Evolutionary conservation across 306 rosid genomes (phyloP).

Genomic region (Abrus pulchellus): DNA sequence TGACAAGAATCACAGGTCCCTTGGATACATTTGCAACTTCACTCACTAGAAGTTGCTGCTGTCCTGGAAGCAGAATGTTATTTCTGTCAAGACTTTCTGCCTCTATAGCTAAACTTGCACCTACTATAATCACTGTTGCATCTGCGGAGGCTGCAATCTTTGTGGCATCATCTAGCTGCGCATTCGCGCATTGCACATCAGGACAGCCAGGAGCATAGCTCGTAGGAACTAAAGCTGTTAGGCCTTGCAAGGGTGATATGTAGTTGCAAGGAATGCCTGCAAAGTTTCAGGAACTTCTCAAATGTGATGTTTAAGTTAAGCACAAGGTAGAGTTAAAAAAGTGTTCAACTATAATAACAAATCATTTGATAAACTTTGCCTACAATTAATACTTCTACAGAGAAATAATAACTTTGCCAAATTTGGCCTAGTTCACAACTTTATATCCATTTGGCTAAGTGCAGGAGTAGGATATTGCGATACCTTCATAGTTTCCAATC

Average conservation of each 20-base stretch:
- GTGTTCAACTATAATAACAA: not conserved
- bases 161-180: constrained; percentile 72
- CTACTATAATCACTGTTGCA: constrained; percentile 85
- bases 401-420: not conserved
- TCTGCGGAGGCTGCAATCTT: constrained; percentile 85
- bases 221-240: constrained; percentile 74
- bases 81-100: constrained; percentile 86
- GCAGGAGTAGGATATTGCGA: not conserved
- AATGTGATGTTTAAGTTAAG: not conserved
- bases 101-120: constrained; percentile 83
- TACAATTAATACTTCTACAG: constrained; percentile 3
- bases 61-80: constrained; percentile 87
- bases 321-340: not conserved
- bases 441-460: not conserved
- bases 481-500: constrained; percentile 98
- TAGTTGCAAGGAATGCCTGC: constrained; percentile 91
- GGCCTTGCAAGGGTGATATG: constrained; percentile 86
- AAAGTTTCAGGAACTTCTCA: constrained; percentile 44
- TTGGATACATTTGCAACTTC: constrained; percentile 83
- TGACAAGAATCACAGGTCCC: constrained; percentile 90
- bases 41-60: constrained; percentile 73
- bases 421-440: constrained; percentile 21
- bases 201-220: constrained; percentile 76
- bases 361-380: not conserved
- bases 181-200: constrained; percentile 74